These are phyloP conservation scores for Lepidium africanum DNA, from an alignment of 345 rosid species.

Conservation along the genomic window DNA sequence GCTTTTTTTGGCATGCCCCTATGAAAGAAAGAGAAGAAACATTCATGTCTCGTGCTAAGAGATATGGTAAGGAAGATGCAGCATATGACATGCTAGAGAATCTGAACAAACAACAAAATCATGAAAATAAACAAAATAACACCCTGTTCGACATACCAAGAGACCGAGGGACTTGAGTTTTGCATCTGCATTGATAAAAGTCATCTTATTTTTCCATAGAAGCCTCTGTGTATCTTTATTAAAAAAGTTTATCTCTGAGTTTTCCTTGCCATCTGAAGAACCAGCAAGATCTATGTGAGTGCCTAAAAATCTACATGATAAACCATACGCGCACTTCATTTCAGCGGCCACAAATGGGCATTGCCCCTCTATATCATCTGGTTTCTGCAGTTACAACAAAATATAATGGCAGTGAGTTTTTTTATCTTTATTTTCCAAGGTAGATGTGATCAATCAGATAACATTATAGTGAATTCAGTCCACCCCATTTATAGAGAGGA, in stretches of 20 bases:
- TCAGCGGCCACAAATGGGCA: constrained; percentile 62
- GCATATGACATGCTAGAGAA: background rate
- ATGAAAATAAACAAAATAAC: background rate
- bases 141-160: constrained; percentile 36
- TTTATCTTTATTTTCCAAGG: background rate
- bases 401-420: background rate
- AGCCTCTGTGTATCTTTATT: constrained; percentile 80
- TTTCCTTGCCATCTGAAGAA: constrained; percentile 17
- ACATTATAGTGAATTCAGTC: background rate
- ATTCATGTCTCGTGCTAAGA: background rate
- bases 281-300: constrained; percentile 40
- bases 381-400: constrained; percentile 51
- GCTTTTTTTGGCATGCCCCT: constrained; percentile 46
- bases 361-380: constrained; percentile 78
- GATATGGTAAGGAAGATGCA: background rate
- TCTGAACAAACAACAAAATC: background rate
- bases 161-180: constrained; percentile 66
- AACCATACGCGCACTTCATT: constrained; percentile 62
- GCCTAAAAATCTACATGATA: constrained; percentile 73
- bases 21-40: background rate
- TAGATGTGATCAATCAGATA: background rate
- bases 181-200: constrained; percentile 67
- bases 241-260: constrained; percentile 57
- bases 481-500: background rate
- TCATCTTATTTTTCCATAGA: constrained; percentile 79